phyloP scores from a whole-genome alignment of 2,329 filamentous ascomycete genomes.

The Aspergillus ochraceus region DNA sequence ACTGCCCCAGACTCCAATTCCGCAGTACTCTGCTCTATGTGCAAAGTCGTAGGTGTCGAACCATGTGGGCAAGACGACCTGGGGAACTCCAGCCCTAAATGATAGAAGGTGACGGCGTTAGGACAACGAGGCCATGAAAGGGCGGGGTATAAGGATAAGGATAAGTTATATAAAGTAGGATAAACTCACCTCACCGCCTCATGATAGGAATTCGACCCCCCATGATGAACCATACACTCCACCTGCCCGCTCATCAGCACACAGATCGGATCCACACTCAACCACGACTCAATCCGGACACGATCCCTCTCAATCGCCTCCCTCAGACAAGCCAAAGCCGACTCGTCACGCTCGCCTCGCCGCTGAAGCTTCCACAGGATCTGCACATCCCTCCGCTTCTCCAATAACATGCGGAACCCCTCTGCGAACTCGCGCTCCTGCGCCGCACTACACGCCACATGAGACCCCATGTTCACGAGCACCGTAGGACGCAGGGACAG shows the following conservation, averaged over 20 bases:
- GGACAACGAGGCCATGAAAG: neutral
- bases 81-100: slow-evolving; percentile 45
- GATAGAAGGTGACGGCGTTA: slow-evolving; percentile 7
- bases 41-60: slow-evolving; percentile 50
- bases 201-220: slow-evolving; percentile 50
- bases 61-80: slow-evolving; percentile 51
- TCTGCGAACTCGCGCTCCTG: slow-evolving; percentile 40
- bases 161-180: neutral
- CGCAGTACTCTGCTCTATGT: slow-evolving; percentile 42
- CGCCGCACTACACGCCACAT: slow-evolving; percentile 22
- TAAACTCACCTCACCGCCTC: slow-evolving; percentile 46
- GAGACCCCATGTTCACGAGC: slow-evolving; percentile 47
- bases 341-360: neutral
- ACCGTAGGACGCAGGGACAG: slow-evolving; percentile 42
- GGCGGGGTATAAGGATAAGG: neutral
- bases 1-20: slow-evolving; percentile 45
- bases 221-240: slow-evolving; percentile 47
- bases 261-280: slow-evolving; percentile 38
- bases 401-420: slow-evolving; percentile 37
- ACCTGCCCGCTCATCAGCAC: slow-evolving; percentile 40
- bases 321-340: slow-evolving; percentile 22
- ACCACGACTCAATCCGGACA: slow-evolving; percentile 44
- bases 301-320: slow-evolving; percentile 26
- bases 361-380: slow-evolving; percentile 36
- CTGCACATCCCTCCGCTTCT: slow-evolving; percentile 27